Conservation (phyloP, 257 asterid species). For the Paraleonurus japonicus region DNA sequence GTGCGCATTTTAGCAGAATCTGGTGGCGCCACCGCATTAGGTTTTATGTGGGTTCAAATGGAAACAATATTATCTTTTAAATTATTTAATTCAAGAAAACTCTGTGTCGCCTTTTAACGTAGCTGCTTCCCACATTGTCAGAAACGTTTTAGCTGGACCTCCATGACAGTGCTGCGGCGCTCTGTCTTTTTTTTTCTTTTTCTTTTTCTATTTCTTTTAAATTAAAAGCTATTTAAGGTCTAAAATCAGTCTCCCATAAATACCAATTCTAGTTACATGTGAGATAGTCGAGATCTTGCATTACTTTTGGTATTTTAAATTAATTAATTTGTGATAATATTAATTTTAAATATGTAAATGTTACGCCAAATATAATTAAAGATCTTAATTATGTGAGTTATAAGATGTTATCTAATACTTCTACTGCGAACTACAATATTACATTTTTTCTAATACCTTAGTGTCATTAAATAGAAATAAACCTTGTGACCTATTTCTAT, state of each 20-base stretch:
- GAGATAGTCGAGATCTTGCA: background rate
- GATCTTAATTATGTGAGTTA: too few species aligned
- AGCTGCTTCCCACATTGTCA: slow-evolving; percentile 6
- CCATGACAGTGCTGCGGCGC: background rate
- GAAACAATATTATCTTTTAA: background rate
- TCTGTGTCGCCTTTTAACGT: background rate
- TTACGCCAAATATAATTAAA: too few species aligned
- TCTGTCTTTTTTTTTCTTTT: background rate
- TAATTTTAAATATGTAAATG: too few species aligned
- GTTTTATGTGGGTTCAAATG: slow-evolving; percentile 10
- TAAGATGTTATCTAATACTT: too few species aligned
- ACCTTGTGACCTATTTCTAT: too few species aligned
- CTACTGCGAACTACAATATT: too few species aligned
- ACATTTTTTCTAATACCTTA: too few species aligned
- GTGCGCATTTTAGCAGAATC: slow-evolving; percentile 27
- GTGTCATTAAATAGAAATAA: too few species aligned
- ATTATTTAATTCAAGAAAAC: background rate
- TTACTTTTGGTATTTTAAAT: background rate
- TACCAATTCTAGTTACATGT: background rate
- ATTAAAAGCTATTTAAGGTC: background rate
- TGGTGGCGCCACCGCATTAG: background rate
- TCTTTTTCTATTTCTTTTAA: background rate
- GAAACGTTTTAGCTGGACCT: slow-evolving; percentile 1
- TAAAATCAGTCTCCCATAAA: background rate
- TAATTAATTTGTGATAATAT: too few species aligned